A percentile compares a stretch with the other conserved stretches of the same genome.
These are phyloP conservation scores for Starmera pachycereana DNA, from an alignment of 805 yeast species.

Conservation along the genomic window DNA sequence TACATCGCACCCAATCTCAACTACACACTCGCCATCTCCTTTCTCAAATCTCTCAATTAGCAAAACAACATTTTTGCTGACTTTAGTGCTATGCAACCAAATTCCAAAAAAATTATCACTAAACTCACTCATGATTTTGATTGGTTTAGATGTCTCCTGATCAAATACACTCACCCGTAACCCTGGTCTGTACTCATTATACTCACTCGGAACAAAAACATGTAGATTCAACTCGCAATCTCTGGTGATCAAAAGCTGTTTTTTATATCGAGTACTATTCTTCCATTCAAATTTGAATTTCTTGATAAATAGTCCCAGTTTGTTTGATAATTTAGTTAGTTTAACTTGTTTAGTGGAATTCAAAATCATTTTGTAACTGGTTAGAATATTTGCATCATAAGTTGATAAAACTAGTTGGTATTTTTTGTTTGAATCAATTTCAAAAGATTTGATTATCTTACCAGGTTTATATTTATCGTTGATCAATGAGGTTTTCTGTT, in stretches of 20 bases:
- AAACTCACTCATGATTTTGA: slow-evolving; percentile 30
- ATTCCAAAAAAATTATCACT: slow-evolving; percentile 34
- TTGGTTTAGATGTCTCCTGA: slow-evolving; percentile 15
- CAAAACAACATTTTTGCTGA: slow-evolving; percentile 22
- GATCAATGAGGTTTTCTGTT: slow-evolving; percentile 21
- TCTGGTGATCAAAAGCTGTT: slow-evolving; percentile 16
- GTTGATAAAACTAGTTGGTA: slow-evolving; percentile 41
- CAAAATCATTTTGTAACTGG: slow-evolving; percentile 23
- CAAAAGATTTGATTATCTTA: slow-evolving; percentile 12
- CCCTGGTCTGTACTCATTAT: slow-evolving; percentile 31
- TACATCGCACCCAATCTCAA: slow-evolving; percentile 27
- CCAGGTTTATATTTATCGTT: slow-evolving; percentile 26
- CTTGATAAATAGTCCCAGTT: slow-evolving; percentile 27
- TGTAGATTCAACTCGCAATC: slow-evolving; percentile 14
- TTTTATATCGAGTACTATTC: slow-evolving; percentile 27
- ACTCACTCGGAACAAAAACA: slow-evolving; percentile 4
- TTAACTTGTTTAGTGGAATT: slow-evolving; percentile 14
- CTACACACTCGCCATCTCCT: slow-evolving; percentile 29
- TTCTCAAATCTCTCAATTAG: slow-evolving; percentile 40
- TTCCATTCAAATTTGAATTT: slow-evolving; percentile 27
- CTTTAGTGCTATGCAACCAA: slow-evolving; percentile 15
- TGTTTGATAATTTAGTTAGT: slow-evolving; percentile 13
- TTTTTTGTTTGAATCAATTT: slow-evolving; percentile 21
- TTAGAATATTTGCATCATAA: slow-evolving; percentile 23
- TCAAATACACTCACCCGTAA: slow-evolving; percentile 35